Base-by-base conservation (phyloP, 2,329 filamentous ascomycete genomes). In the Byssothecium circinans region DNA sequence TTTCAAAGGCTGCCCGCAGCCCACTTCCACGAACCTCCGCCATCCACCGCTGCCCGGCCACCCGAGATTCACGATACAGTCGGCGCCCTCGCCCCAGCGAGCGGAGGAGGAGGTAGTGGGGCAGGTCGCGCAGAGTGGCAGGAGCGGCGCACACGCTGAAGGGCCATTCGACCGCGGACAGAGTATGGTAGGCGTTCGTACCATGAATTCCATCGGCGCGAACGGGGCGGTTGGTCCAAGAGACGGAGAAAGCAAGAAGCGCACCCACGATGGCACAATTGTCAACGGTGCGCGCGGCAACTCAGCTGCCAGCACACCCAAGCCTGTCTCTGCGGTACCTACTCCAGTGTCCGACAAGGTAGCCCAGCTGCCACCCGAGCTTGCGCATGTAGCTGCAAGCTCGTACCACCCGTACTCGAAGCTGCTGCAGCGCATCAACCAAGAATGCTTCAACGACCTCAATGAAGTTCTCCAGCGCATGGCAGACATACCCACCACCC, bases 391-490 rank as follows among this genome's bases (percentile, higher is more conserved):
- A 49, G 86, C 86, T 0, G 77, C 85, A 47, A 86, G 68, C 18
- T 43, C 84, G 27, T 95, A 91, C 67, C 80, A 92, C 46, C 85
- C 89, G 3, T 78, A 97, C 17, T 84, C 85, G 4, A 81, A 81
- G 12, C 75, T 99, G 37, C 79, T 97, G 43, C 82, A 84, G 54
- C 85, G 94, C 57, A 81, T 94, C 30, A 86, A 89, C 27, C 91
- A 96, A 70, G 84, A 86, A 62, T 90, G 88, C 40, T 91, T 91
- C 71, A 89, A 89, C 65, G 83, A 86, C 45, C 77, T 97, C 25
- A 79, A 83, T 40, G 85, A 88, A 8, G 79, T 87, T 52, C 80
- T 96, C 35, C 74, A 79, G 30, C 82, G 86, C 49, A 75, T 96
- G 70, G 83, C 87, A 23, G 81, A 85, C 48, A 83, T 89, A 65